Percentiles rank a stretch among this genome's conserved stretches.
These are phyloP conservation scores for Eugenia klotzschiana DNA, from an alignment of 441 rosid genomes.

Conservation along the genomic window DNA sequence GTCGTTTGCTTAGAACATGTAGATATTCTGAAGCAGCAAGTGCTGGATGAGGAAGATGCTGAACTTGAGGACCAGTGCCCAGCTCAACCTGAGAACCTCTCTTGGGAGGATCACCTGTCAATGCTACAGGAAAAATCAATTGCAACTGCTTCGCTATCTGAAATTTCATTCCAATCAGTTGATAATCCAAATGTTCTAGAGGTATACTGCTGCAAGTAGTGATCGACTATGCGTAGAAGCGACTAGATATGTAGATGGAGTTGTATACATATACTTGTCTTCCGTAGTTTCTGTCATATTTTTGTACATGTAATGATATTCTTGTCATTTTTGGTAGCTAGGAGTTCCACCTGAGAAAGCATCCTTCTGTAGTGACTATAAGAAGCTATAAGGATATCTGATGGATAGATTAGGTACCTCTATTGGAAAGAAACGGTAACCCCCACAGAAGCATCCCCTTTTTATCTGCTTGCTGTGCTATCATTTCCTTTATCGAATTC, in stretches of 20 bases:
- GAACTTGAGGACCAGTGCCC: slow-evolving; percentile 37
- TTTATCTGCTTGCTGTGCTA: background rate
- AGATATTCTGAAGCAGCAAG: slow-evolving; percentile 18
- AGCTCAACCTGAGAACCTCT: slow-evolving; percentile 12
- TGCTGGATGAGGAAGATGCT: slow-evolving; percentile 11
- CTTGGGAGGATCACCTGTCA: slow-evolving; percentile 10
- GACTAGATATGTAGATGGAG: background rate
- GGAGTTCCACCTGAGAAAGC: background rate
- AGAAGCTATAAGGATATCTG: background rate
- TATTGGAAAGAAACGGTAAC: background rate
- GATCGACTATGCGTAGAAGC: background rate
- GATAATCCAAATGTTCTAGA: slow-evolving; percentile 11
- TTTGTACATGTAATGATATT: background rate
- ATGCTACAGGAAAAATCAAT: slow-evolving; percentile 7
- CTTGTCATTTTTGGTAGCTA: background rate
- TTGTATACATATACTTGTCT: background rate
- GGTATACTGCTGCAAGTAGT: slow-evolving; percentile 15
- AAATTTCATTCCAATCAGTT: slow-evolving; percentile 7
- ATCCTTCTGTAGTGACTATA: background rate
- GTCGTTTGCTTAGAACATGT: slow-evolving; percentile 19
- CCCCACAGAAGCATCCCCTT: background rate
- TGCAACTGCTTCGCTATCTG: slow-evolving; percentile 5
- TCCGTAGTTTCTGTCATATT: background rate
- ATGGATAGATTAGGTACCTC: background rate
- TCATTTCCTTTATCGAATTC: background rate